Percentiles rank a stretch among this genome's conserved stretches.
Conservation (phyloP, 2,329 filamentous ascomycete species). For the Alternaria triticina region DNA sequence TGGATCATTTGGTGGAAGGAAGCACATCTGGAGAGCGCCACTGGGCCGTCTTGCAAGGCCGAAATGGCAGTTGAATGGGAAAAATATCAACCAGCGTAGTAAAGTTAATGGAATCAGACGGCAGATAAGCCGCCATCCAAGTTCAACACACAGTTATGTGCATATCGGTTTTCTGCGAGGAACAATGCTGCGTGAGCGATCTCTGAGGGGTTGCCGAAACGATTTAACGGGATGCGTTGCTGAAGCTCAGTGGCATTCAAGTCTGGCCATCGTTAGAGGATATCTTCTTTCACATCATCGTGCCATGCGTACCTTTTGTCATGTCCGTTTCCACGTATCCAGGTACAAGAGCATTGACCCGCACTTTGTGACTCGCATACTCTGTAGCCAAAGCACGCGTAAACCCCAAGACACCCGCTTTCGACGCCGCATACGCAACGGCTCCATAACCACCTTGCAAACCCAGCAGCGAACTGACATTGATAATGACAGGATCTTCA, state of each 20-base stretch:
- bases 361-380: constrained; percentile 65
- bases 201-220: constrained; percentile 73
- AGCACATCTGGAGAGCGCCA: background rate
- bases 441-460: constrained; percentile 72
- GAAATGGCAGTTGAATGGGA: background rate
- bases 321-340: constrained; percentile 85
- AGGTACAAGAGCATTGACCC: constrained; percentile 81
- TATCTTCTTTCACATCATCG: background rate
- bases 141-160: constrained; percentile 86
- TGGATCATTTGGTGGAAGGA: constrained; percentile 5
- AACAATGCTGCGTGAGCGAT: constrained; percentile 84
- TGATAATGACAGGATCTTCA: constrained; percentile 68
- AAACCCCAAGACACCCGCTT: constrained; percentile 77
- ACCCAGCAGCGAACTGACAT: constrained; percentile 79
- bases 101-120: constrained; percentile 25
- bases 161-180: constrained; percentile 77
- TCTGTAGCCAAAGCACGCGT: constrained; percentile 72
- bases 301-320: constrained; percentile 66
- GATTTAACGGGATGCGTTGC: constrained; percentile 66
- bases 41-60: background rate
- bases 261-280: constrained; percentile 38
- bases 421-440: constrained; percentile 77
- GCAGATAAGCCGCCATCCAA: constrained; percentile 85
- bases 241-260: constrained; percentile 42
- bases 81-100: background rate